Evolutionary conservation across 2,329 filamentous ascomycete genomes (phyloP).

Genomic region (Aspergillus proliferans): DNA sequence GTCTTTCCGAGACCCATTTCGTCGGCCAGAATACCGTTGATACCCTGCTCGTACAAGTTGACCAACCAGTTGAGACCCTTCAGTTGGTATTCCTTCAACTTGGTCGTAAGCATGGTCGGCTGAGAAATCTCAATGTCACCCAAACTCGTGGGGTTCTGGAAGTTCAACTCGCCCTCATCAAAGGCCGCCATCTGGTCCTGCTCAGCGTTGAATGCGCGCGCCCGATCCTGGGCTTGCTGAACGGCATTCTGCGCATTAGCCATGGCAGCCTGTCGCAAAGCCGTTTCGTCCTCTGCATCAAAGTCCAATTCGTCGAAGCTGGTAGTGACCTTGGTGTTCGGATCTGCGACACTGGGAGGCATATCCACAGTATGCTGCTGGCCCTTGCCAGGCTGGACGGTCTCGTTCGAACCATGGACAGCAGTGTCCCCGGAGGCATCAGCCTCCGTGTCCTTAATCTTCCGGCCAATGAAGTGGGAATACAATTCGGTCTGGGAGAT

Average conservation of each 20-base stretch:
- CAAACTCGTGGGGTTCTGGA: conserved; percentile 94
- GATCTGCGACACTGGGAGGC: conserved; percentile 42
- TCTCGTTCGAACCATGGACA: conserved; percentile 51
- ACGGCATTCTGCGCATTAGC: conserved; percentile 95
- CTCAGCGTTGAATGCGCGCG: conserved; percentile 74
- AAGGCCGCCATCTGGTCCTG: conserved; percentile 63
- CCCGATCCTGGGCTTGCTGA: conserved; percentile 87
- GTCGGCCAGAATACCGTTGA: conserved; percentile 97
- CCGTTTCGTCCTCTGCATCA: conserved; percentile 85
- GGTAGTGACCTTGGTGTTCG: conserved; percentile 73
- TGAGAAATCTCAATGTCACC: conserved; percentile 92
- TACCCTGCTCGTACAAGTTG: conserved; percentile 97
- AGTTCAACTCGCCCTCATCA: conserved; percentile 97
- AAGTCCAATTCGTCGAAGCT: conserved; percentile 94
- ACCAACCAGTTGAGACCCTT: conserved; percentile 99
- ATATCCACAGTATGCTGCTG: conserved; percentile 42
- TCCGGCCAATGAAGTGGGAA: conserved; percentile 98
- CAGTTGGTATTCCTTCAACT: conserved; percentile 96
- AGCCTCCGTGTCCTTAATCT: conserved; percentile 95
- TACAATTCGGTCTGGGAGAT: conserved; percentile 98
- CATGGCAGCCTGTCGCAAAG: conserved; percentile 74
- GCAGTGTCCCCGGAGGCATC: conserved; percentile 83
- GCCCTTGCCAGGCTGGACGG: conserved; percentile 25
- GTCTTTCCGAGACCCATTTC: conserved; percentile 99
- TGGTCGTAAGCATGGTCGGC: conserved; percentile 84